phyloP scores from a whole-genome alignment of 1,139 yeast species.

The Arxiozyma telluris region DNA sequence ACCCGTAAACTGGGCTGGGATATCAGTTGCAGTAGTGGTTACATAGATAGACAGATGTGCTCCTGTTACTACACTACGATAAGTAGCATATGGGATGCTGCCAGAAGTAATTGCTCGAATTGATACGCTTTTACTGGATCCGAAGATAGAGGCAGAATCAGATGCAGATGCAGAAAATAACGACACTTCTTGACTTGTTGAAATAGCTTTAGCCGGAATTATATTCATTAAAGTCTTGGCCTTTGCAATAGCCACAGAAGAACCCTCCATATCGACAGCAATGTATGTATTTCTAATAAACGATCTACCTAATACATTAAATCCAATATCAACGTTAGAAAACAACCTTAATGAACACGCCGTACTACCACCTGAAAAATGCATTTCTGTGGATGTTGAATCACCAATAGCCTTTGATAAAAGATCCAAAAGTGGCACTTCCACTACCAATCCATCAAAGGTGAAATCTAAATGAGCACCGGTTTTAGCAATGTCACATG shows the following conservation, averaged over 20 bases:
- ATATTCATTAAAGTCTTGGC: slow-evolving; percentile 16
- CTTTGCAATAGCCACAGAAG: slow-evolving; percentile 49
- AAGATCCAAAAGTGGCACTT: slow-evolving; percentile 46
- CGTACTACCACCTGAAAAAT: slow-evolving; percentile 43
- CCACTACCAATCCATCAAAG: slow-evolving; percentile 45
- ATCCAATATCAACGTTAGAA: slow-evolving; percentile 46
- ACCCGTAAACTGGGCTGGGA: slow-evolving; percentile 26
- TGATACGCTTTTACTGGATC: background rate
- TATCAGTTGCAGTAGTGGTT: slow-evolving; percentile 29
- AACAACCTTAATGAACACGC: slow-evolving; percentile 56
- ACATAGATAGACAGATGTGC: slow-evolving; percentile 29
- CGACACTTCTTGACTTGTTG: background rate
- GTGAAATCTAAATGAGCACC: slow-evolving; percentile 48
- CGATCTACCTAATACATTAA: slow-evolving; percentile 51
- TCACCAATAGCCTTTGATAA: slow-evolving; percentile 36
- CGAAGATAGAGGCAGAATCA: no score
- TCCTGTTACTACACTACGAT: slow-evolving; percentile 3
- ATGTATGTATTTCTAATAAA: slow-evolving; percentile 49
- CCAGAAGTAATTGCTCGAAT: slow-evolving; percentile 34
- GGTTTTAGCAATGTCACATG: slow-evolving; percentile 44
- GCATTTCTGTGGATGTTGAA: slow-evolving; percentile 26
- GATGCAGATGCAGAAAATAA: background rate
- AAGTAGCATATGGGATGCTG: slow-evolving; percentile 41
- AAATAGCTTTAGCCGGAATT: background rate
- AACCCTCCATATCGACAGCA: slow-evolving; percentile 59